Evolutionary conservation across 495 filamentous ascomycete species (phyloP), one percentile per base, ranked within the genome.

Genomic region (Tuber borchii): DNA sequence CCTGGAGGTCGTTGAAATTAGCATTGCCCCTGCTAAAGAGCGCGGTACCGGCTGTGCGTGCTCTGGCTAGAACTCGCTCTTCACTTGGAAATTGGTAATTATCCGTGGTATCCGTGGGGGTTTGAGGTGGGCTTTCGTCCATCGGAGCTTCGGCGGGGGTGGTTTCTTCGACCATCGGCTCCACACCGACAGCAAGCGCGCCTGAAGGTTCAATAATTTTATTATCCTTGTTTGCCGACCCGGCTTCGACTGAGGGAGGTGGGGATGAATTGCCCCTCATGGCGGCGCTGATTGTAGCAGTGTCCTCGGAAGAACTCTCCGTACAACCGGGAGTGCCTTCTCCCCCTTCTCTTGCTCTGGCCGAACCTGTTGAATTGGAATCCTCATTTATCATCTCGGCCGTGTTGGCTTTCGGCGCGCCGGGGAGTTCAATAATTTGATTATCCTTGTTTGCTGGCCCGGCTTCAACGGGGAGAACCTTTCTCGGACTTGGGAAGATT

Each of bases 131-230:
- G 7, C 0, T 12, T 14, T 26, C 10, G 2, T 26, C 51, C n/a
- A 5, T 12, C 12, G 51, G 10, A 12, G 12, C n/a, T 4, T 26
- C 22, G 2, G 5, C 22, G 22, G 51, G 17, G 17, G 22, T 43
- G 8, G 22, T 3, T 2, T 51, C 48, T 10, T n/a, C 22, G 8
- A 2, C 2, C 22, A 51, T 2, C 19, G 1, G 7, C 1, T 61
- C 51, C 9, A 1, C 9, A 0, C 10, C 10, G 0, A 1, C n/a
- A 3, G 1, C 51, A 9, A 12, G 26, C 7, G 0, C 20, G n/a
- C 22, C 19, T 2, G 20, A n/a, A 4, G 0, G n/a, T n/a, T n/a
- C n/a, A n/a, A n/a, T n/a, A n/a, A n/a, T n/a, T n/a, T n/a, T n/a
- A n/a, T n/a, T n/a, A n/a, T n/a, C n/a, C n/a, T n/a, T n/a, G n/a